Base-by-base conservation (phyloP, 1,284 basidiomycete genomes). In the Amylostereum chailletii region DNA sequence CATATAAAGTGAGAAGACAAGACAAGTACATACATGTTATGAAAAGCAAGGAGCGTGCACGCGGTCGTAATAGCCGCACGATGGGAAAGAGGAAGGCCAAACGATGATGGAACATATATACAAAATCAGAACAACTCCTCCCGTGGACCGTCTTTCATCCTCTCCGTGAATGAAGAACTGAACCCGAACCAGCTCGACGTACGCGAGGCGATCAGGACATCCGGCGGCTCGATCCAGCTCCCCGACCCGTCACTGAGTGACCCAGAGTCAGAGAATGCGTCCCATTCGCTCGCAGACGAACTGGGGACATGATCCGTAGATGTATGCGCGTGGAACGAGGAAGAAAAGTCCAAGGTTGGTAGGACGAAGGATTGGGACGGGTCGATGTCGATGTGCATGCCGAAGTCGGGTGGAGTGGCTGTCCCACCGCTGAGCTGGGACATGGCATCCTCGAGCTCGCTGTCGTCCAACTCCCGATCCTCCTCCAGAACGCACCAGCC, bases 401-500 rank as follows among this genome's bases (percentile, higher is more conserved):
- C 49, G 43, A 43, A 43, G 79, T 63, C 2, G 79, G 76, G 58
- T 81, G 77, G 46, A 64, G 33, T 27, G 54, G 27, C 1, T 75
- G 71, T 55, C 72, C 70, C 50, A 50, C 60, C 56, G 48, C 60
- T 57, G 34, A 32, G 11, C 38, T 45, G 33, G 34, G 32, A n/a
- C 40, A 34, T 11, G 34, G 45, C 2, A 29, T 62, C 62, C 37
- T 68, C 66, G 53, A 64, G 54, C n/a, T 58, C 57, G 37, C 62
- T 61, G 2, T 65, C 66, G 5, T 71, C 71, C n/a, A 65, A 65
- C 32, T 64, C 61, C 49, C 61, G 53, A 2, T 72, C 66, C 63
- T 87, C 84, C 58, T 85, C 78, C 8, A 88, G 60, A 0, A 73
- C 69, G 65, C 84, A 89, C 86, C 86, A 89, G 0, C 81, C 82